phyloP scores from a whole-genome alignment of 2,329 filamentous ascomycete species.

The Ramularia collo-cygni region DNA sequence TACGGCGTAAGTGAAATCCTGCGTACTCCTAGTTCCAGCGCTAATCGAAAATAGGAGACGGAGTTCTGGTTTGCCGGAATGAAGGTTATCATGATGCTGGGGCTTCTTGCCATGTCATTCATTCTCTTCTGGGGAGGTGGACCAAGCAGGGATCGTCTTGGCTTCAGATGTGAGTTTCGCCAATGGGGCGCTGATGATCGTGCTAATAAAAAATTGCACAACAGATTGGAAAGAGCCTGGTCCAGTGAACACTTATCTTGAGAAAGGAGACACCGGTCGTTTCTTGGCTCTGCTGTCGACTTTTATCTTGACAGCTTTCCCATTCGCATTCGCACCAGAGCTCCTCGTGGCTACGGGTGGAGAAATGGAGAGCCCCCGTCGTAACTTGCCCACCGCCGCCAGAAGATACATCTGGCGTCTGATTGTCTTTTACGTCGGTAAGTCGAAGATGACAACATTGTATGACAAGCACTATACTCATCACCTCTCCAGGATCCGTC shows the following conservation, averaged over 20 bases:
- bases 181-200: neutral
- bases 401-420: conserved; percentile 56
- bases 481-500: conserved; percentile 43
- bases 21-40: too few species aligned
- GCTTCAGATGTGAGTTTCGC: conserved; percentile 36
- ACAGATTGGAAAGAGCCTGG: conserved; percentile 42
- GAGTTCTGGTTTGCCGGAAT: conserved; percentile 45
- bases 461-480: too few species aligned
- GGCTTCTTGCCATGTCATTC: conserved; percentile 46
- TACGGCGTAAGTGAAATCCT: conserved; percentile 36
- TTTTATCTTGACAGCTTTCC: conserved; percentile 46
- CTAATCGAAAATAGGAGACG: conserved; percentile 37
- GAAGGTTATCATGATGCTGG: conserved; percentile 46
- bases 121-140: conserved; percentile 53
- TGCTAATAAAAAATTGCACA: too few species aligned
- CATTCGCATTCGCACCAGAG: conserved; percentile 51
- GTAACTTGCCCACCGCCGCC: conserved; percentile 53
- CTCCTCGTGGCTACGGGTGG: conserved; percentile 49
- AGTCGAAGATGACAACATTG: too few species aligned
- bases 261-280: conserved; percentile 38
- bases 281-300: conserved; percentile 49
- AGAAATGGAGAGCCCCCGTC: conserved; percentile 52
- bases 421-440: conserved; percentile 54
- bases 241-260: conserved; percentile 44
- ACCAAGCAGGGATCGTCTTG: conserved; percentile 43